These are phyloP conservation scores for Trametes hirsuta DNA, from an alignment of 1,284 basidiomycete species.

Conservation along the genomic window DNA sequence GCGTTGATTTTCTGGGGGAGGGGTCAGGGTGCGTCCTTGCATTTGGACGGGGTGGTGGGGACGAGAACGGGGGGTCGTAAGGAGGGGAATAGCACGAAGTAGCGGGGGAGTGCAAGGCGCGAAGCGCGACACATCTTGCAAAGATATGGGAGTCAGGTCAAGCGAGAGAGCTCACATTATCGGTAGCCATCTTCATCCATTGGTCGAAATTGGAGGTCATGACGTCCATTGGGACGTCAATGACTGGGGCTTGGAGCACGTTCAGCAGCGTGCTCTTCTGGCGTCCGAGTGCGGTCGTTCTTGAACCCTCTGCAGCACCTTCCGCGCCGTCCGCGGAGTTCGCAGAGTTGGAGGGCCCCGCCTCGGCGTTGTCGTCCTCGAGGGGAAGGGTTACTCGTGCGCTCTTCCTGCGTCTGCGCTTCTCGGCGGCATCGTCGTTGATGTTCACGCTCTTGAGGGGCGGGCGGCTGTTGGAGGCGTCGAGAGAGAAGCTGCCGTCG, in stretches of 20 bases:
- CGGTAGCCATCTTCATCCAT: conserved; percentile 99
- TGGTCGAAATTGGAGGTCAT: conserved; percentile 94
- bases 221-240: conserved; percentile 72
- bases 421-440: conserved; percentile 82
- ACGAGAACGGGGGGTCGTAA: neutral
- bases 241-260: conserved; percentile 57
- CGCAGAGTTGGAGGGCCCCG: conserved; percentile 48
- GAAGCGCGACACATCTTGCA: neutral
- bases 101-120: neutral
- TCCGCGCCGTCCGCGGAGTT: conserved; percentile 33
- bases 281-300: conserved; percentile 43
- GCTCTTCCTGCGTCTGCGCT: conserved; percentile 74
- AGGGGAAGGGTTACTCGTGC: conserved; percentile 47
- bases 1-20: conserved; percentile 93
- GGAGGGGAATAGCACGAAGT: neutral
- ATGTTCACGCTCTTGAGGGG: conserved; percentile 65
- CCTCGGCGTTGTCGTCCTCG: conserved; percentile 50
- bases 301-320: conserved; percentile 41
- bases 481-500: conserved; percentile 54
- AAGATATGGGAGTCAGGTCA: neutral
- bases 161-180: conserved; percentile 72
- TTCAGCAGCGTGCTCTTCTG: conserved; percentile 69
- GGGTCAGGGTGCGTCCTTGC: neutral
- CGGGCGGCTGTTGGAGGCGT: conserved; percentile 41
- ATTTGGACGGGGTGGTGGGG: neutral